Conservation (phyloP, 352 stramenopile genomes). For the Phytopythium helicoides region DNA sequence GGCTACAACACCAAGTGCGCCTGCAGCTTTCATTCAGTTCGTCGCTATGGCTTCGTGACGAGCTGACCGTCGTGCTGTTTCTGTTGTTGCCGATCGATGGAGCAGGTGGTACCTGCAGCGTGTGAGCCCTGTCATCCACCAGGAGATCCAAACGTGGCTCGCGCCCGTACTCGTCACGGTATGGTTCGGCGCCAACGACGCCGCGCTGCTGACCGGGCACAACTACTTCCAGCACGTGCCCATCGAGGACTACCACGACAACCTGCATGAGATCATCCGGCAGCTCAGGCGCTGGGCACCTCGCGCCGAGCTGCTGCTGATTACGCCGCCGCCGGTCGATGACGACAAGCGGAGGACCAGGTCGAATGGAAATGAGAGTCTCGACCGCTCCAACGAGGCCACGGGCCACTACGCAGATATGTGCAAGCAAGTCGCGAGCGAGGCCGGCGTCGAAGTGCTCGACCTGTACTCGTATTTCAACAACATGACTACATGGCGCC, state of each 20-base stretch:
- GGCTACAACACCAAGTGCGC: conserved; percentile 58
- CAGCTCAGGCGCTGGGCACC: conserved; percentile 9
- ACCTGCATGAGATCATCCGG: conserved; percentile 34
- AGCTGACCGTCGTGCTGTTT: neutral
- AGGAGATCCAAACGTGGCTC: conserved; percentile 24
- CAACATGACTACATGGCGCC: conserved; percentile 26
- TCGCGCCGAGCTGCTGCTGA: conserved; percentile 22
- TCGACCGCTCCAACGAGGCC: conserved; percentile 45
- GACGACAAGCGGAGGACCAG: conserved; percentile 23
- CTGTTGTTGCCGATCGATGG: too few species aligned
- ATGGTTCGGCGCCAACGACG: conserved; percentile 59
- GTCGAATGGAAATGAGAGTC: conserved; percentile 3
- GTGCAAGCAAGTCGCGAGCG: conserved; percentile 33
- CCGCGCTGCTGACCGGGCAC: conserved; percentile 24
- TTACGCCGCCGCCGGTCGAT: conserved; percentile 37
- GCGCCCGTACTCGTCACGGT: conserved; percentile 35
- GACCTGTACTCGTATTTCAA: conserved; percentile 55
- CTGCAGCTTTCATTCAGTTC: too few species aligned
- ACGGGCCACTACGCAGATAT: conserved; percentile 42
- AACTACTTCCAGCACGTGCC: conserved; percentile 44
- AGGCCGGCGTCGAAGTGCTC: conserved; percentile 39
- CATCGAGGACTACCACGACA: conserved; percentile 35
- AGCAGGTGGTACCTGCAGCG: conserved; percentile 35
- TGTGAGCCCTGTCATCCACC: conserved; percentile 21
- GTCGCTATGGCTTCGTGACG: too few species aligned